Evolutionary conservation across 805 yeast genomes (phyloP).

Genomic region (Hanseniaspora pseudoguilliermondii): DNA sequence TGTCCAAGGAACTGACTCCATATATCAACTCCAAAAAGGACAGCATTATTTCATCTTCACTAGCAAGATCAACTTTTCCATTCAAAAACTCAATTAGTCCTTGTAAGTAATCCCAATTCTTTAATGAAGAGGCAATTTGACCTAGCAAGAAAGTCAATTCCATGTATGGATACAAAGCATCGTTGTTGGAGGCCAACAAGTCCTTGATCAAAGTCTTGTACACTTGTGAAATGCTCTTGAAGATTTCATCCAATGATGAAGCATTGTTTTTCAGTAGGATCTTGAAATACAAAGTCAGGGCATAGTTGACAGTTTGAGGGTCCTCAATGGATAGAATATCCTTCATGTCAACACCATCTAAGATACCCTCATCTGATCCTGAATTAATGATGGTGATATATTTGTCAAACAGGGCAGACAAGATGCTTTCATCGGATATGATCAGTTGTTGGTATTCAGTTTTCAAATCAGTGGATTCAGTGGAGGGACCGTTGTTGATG

Average conservation of each 20-base stretch:
- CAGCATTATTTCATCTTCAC: constrained; percentile 58
- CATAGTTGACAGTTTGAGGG: constrained; percentile 16
- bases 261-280: constrained; percentile 18
- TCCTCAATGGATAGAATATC: constrained; percentile 18
- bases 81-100: constrained; percentile 15
- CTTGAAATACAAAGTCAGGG: constrained; percentile 19
- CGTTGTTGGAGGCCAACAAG: constrained; percentile 12
- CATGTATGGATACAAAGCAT: constrained; percentile 14
- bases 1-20: constrained; percentile 33
- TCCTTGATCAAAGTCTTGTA: constrained; percentile 24
- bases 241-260: constrained; percentile 23
- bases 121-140: constrained; percentile 2
- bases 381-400: constrained; percentile 21
- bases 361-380: constrained; percentile 15
- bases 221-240: constrained; percentile 25
- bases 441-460: constrained; percentile 15
- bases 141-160: constrained; percentile 14
- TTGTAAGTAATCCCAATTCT: constrained; percentile 12
- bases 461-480: not conserved
- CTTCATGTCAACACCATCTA: constrained; percentile 16
- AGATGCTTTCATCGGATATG: constrained; percentile 16
- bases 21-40: constrained; percentile 72
- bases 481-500: constrained; percentile 13
- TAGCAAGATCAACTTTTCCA: constrained; percentile 30
- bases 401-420: constrained; percentile 24